Percentiles rank a stretch among this genome's conserved stretches.
Conservation (phyloP, 2,329 filamentous ascomycete species). For the Botrytis porri region DNA sequence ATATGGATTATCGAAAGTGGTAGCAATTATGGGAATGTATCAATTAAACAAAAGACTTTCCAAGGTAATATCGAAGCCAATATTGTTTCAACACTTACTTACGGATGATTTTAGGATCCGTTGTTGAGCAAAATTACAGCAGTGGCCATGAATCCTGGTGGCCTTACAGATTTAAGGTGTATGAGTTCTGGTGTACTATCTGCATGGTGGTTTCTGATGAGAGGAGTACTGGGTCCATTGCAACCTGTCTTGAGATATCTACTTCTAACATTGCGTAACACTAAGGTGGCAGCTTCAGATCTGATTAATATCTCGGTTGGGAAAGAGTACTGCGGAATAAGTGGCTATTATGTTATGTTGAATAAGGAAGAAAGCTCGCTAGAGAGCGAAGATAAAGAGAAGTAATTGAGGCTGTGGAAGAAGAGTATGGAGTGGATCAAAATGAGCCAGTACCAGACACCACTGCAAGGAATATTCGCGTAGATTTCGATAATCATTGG, state of each 20-base stretch:
- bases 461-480: background rate
- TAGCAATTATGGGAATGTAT: conserved; percentile 3
- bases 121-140: background rate
- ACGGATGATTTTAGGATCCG: background rate
- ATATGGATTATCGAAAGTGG: background rate
- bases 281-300: background rate
- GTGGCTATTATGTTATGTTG: conserved; percentile 1
- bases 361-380: background rate
- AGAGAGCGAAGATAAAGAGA: conserved; percentile 1
- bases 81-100: background rate
- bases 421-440: conserved; percentile 4
- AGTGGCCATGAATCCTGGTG: background rate
- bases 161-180: background rate
- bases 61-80: background rate
- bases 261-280: background rate
- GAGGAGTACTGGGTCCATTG: background rate
- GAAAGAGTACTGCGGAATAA: background rate
- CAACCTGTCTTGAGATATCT: background rate
- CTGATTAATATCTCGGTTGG: conserved; percentile 2
- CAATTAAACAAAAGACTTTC: conserved; percentile 1
- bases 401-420: conserved; percentile 2
- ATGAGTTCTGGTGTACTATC: background rate
- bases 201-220: background rate
- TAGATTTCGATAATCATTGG: background rate
- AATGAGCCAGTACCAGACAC: background rate